These are phyloP conservation scores for Russula earlei DNA, from an alignment of 768 basidiomycete genomes.

Conservation along the genomic window DNA sequence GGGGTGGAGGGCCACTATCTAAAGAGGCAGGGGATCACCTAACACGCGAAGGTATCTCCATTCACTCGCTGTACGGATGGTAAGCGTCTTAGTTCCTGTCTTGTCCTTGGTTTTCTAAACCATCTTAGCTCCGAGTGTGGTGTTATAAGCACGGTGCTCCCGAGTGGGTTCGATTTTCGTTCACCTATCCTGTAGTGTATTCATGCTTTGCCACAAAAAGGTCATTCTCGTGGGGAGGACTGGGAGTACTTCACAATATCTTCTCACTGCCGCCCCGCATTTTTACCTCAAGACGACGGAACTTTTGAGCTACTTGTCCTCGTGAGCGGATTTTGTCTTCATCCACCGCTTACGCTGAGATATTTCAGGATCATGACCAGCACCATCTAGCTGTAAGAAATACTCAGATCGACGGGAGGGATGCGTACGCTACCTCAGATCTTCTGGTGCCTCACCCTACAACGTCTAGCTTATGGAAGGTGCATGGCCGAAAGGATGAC, in stretches of 20 bases:
- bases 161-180: conserved; percentile 11
- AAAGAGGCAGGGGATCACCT: conserved; percentile 23
- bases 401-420: conserved; percentile 27
- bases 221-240: conserved; percentile 18
- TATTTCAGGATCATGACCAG: conserved; percentile 18
- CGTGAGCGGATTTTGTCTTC: conserved; percentile 5
- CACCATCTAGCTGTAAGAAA: conserved; percentile 26
- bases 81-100: conserved; percentile 1
- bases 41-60: conserved; percentile 19
- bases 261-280: conserved; percentile 17
- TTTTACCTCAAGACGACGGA: conserved; percentile 19
- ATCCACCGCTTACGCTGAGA: background rate
- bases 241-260: conserved; percentile 23
- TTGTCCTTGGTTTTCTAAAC: background rate
- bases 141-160: conserved; percentile 20
- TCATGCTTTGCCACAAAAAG: background rate
- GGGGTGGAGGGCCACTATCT: conserved; percentile 25
- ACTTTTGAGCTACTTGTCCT: conserved; percentile 21
- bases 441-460: conserved; percentile 37
- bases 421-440: conserved; percentile 37
- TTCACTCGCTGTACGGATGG: conserved; percentile 22
- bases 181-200: background rate
- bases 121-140: conserved; percentile 19
- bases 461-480: conserved; percentile 29
- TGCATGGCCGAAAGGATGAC: conserved; percentile 24